Evolutionary conservation across 768 basidiomycete genomes (phyloP).

Genomic region (Podaxis sp.): DNA sequence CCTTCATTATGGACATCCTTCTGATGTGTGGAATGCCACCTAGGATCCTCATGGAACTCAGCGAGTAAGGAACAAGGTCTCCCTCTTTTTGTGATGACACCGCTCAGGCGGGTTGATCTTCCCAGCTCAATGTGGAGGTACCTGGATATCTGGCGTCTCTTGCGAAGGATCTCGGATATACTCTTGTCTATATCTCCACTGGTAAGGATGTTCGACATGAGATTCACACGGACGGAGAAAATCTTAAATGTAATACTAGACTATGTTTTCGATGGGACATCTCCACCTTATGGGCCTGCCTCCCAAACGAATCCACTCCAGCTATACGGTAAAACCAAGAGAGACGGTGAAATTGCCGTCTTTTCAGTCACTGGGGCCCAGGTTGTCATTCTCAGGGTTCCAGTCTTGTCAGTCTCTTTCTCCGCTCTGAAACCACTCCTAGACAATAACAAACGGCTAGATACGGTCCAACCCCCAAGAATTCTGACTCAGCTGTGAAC

Average conservation of each 20-base stretch:
- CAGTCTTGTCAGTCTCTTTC: constrained; percentile 66
- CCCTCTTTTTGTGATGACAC: neutral
- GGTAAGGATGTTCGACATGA: constrained; percentile 40
- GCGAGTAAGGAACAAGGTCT: constrained; percentile 41
- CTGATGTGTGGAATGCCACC: constrained; percentile 5
- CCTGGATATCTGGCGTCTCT: constrained; percentile 72
- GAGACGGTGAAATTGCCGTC: constrained; percentile 82
- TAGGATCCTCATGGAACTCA: constrained; percentile 71
- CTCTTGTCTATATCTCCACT: constrained; percentile 90
- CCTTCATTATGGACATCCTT: neutral
- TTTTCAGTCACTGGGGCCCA: constrained; percentile 57
- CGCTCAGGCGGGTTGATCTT: neutral
- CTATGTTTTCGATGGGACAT: constrained; percentile 95
- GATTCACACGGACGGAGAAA: neutral
- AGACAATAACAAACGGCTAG: constrained; percentile 37
- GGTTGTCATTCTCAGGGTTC: constrained; percentile 78
- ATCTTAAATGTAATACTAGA: constrained; percentile 43
- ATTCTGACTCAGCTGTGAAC: constrained; percentile 89
- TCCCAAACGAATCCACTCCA: constrained; percentile 82
- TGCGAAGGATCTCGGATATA: constrained; percentile 59
- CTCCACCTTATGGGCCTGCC: constrained; percentile 82
- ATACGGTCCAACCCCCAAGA: constrained; percentile 83
- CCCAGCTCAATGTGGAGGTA: constrained; percentile 78
- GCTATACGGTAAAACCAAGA: constrained; percentile 84
- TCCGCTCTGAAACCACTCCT: neutral